Evolutionary conservation across 352 stramenopile genomes (phyloP).

Genomic region (Phytophthora pistaciae): DNA sequence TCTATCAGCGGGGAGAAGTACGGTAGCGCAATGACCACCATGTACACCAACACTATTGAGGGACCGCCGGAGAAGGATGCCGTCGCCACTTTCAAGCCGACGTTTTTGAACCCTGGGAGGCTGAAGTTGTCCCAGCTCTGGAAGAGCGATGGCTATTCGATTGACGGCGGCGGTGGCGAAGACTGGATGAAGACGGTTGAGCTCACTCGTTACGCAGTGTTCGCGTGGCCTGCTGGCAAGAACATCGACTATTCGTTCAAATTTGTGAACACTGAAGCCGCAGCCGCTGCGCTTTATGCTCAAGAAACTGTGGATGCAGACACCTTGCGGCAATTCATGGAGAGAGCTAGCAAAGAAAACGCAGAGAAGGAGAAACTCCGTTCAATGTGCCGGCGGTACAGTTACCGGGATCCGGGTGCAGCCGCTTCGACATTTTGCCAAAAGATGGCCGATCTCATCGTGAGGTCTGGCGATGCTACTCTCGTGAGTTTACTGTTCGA

Average conservation of each 20-base stretch:
- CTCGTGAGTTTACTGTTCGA: constrained; percentile 2
- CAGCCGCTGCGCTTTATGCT: constrained; percentile 1
- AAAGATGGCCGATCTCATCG: not conserved
- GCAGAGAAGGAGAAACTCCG: not conserved
- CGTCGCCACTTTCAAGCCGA: not conserved
- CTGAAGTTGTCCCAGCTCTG: constrained; percentile 14
- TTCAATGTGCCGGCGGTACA: not conserved
- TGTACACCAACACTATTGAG: constrained; percentile 2
- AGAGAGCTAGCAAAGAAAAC: not conserved
- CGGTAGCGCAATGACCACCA: not conserved
- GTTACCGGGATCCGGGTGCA: not conserved
- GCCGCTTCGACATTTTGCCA: not conserved
- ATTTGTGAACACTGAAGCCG: constrained; percentile 11
- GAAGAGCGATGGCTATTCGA: constrained; percentile 4
- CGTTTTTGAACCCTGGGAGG: not conserved
- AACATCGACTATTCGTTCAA: constrained; percentile 19
- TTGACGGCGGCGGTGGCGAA: constrained; percentile 15
- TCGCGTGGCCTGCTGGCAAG: constrained; percentile 19
- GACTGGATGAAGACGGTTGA: constrained; percentile 9
- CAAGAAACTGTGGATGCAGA: not conserved
- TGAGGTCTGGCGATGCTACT: constrained; percentile 1
- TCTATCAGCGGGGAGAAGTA: constrained; percentile 2
- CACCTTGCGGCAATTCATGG: constrained; percentile 12
- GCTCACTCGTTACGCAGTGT: constrained; percentile 17
- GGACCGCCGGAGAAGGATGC: not conserved